Evolutionary conservation across 2,329 filamentous ascomycete species (phyloP), one percentile per base, ranked within the genome.

Genomic region (Pyrenophora graminea): DNA sequence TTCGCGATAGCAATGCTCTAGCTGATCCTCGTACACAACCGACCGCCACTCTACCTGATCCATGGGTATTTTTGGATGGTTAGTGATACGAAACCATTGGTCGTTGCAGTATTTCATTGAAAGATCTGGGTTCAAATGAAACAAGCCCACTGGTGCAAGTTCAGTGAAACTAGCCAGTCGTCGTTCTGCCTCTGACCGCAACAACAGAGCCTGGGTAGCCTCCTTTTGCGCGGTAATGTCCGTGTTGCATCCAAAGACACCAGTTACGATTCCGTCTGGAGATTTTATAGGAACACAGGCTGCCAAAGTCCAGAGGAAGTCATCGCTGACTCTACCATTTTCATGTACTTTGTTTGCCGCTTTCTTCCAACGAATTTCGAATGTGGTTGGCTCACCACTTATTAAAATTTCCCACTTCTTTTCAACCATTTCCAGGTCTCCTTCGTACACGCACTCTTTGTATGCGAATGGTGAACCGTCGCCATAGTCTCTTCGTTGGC

Each of bases 361-460:
- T 34, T 40, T 51, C 42, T 63, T 66, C 65, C 64, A 68, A 39
- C 63, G 49, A 52, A 67, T 62, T 38, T 68, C 65, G 39, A 66
- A 68, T 8, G 62, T 64, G 6, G 58, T 49, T 5, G 58, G 57
- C 21, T 40, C 45, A 7, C 63, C 63, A 23, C 51, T 47, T 7
- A 59, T 19, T 9, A 66, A 43, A 6, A 37, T 58, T 18, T 64
- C 54, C 65, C 63, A 68, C 13, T 39, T 33, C 6, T 42, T 32
- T 8, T 45, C 45, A 15, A 48, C 30, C 37, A 40, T 41, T 6
- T 39, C 19, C 25, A 40, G 8, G n/a, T 56, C 53, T n/a, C 36
- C 44, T 18, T 49, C 45, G 15, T 49, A 45, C 13, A 56, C 39
- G n/a, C 18, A 43, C 10, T 56, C 49, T 17, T 45, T 39, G 15